phyloP scores from a whole-genome alignment of 2,329 filamentous ascomycete species.

The Claviceps sp. region DNA sequence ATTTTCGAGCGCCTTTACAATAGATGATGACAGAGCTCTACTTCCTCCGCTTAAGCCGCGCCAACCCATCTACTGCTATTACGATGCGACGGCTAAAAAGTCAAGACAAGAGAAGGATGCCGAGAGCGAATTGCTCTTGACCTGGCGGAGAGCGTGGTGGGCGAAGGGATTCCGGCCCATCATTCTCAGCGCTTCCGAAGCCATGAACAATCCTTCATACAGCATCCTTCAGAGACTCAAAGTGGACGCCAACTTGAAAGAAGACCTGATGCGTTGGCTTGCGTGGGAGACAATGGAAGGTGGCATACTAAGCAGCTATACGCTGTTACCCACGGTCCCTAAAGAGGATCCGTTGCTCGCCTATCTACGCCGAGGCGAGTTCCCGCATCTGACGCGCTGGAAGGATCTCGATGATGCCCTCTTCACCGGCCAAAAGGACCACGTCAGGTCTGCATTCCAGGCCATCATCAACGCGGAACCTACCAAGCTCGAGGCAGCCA shows the following conservation, averaged over 20 bases:
- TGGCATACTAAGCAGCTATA: conserved; percentile 65
- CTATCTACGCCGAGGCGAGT: conserved; percentile 64
- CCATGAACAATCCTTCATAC: conserved; percentile 71
- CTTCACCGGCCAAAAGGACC: conserved; percentile 54
- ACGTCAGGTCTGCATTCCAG: conserved; percentile 50
- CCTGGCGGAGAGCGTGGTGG: conserved; percentile 93
- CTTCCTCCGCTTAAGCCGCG: conserved; percentile 63
- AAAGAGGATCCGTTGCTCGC: conserved; percentile 59
- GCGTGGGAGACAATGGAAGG: conserved; percentile 87
- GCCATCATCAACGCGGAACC: conserved; percentile 37
- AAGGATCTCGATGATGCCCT: conserved; percentile 58
- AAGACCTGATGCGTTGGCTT: conserved; percentile 70
- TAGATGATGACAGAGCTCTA: conserved; percentile 73
- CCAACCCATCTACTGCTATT: conserved; percentile 79
- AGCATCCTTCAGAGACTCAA: conserved; percentile 50
- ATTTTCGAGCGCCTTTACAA: conserved; percentile 67
- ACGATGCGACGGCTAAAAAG: conserved; percentile 54
- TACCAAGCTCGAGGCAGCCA: conserved; percentile 40
- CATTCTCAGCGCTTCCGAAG: conserved; percentile 67
- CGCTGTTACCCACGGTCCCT: conserved; percentile 72
- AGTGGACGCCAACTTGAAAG: conserved; percentile 48
- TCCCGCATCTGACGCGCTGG: conserved; percentile 60
- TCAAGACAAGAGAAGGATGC: conserved; percentile 53
- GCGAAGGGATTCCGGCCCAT: conserved; percentile 81
- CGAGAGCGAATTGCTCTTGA: conserved; percentile 65